Conservation (phyloP, 2,329 filamentous ascomycete genomes). For the Paramyrothecium sp. region DNA sequence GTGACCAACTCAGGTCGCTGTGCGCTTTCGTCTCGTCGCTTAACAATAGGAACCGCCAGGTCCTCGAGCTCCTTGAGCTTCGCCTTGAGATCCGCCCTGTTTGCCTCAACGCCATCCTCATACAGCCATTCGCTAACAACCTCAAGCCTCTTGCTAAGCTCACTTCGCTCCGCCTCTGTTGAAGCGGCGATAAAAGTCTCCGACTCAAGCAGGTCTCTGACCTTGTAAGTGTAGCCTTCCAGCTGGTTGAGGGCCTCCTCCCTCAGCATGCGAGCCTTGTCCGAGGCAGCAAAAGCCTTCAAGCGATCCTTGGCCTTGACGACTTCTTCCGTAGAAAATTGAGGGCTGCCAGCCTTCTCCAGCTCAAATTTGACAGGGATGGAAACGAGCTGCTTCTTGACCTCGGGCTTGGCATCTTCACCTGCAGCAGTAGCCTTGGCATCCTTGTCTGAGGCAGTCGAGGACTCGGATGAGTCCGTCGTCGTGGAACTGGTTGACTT, state of each 20-base stretch:
- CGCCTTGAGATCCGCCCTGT: conserved; percentile 70
- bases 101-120: conserved; percentile 75
- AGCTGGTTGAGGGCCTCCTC: conserved; percentile 90
- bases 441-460: conserved; percentile 25
- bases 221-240: conserved; percentile 89
- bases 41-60: conserved; percentile 74
- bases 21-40: conserved; percentile 68
- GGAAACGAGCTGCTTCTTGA: conserved; percentile 57
- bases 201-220: conserved; percentile 78
- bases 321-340: conserved; percentile 47
- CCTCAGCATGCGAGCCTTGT: conserved; percentile 70
- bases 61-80: conserved; percentile 76
- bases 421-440: conserved; percentile 47
- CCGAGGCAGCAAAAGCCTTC: conserved; percentile 81
- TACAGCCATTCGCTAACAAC: conserved; percentile 88
- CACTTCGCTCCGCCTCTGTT: conserved; percentile 63
- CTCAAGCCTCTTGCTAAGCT: conserved; percentile 66
- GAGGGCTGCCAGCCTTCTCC: conserved; percentile 48
- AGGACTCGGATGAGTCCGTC: conserved; percentile 13
- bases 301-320: conserved; percentile 66
- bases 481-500: conserved; percentile 1
- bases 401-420: conserved; percentile 13
- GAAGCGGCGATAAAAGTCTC: conserved; percentile 72
- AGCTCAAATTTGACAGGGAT: conserved; percentile 51
- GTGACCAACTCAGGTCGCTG: conserved; percentile 70